Conservation (phyloP, 2,329 filamentous ascomycete genomes). For the Aspergillus alliaceus region DNA sequence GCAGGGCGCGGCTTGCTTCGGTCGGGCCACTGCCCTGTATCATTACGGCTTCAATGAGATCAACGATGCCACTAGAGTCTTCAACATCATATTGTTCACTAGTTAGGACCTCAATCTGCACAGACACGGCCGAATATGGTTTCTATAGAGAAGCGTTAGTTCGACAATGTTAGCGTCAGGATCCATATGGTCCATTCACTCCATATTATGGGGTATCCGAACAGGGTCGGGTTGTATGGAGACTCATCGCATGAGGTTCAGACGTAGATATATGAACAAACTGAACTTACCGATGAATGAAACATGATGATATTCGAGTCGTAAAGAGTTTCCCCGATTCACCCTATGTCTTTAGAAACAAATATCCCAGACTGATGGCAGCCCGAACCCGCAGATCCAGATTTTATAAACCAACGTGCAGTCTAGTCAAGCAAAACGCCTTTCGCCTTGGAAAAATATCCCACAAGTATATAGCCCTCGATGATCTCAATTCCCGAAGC, state of each 20-base stretch:
- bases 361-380: neutral
- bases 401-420: neutral
- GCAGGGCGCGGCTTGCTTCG: conserved; percentile 86
- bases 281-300: conserved; percentile 31
- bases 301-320: conserved; percentile 31
- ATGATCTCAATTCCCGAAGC: neutral
- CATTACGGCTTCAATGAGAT: conserved; percentile 90
- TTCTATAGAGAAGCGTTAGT: conserved; percentile 52
- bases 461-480: neutral
- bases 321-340: neutral
- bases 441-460: neutral
- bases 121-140: conserved; percentile 90
- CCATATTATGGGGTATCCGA: neutral
- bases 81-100: conserved; percentile 88
- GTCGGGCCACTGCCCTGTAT: conserved; percentile 82
- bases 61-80: conserved; percentile 86
- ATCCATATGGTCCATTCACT: neutral
- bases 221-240: neutral
- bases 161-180: neutral
- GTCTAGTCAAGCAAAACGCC: neutral
- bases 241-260: neutral
- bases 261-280: neutral
- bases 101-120: conserved; percentile 86
- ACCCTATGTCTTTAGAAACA: neutral
- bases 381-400: neutral